Percentiles rank a stretch among this genome's conserved stretches.
Evolutionary conservation across 2,329 filamentous ascomycete species (phyloP).

Genomic region (Microthyrium microscopicum): DNA sequence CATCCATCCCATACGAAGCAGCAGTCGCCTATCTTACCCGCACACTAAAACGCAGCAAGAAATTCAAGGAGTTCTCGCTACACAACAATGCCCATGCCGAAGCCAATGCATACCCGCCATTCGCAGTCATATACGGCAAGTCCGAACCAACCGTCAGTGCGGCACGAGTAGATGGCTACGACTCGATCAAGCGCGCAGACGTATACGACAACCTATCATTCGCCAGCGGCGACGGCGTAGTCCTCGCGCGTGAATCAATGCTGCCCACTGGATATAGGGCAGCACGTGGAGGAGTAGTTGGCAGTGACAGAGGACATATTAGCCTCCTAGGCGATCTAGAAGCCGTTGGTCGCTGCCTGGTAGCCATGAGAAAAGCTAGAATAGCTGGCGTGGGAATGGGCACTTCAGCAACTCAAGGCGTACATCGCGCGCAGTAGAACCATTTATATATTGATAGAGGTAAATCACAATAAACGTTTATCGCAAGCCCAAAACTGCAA

Average conservation of each 20-base stretch:
- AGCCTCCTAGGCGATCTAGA: slow-evolving; percentile 73
- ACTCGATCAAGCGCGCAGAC: slow-evolving; percentile 59
- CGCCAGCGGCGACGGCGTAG: slow-evolving; percentile 75
- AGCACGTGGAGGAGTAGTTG: slow-evolving; percentile 57
- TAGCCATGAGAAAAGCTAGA: slow-evolving; percentile 48
- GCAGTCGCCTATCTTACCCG: slow-evolving; percentile 55
- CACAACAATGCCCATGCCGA: slow-evolving; percentile 42
- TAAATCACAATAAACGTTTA: too few relatives aligned
- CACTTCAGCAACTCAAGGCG: neutral
- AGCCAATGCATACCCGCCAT: slow-evolving; percentile 64
- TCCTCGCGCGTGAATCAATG: slow-evolving; percentile 73
- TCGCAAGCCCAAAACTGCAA: too few relatives aligned
- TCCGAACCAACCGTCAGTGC: slow-evolving; percentile 72
- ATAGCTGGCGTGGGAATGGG: slow-evolving; percentile 54
- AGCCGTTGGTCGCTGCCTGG: slow-evolving; percentile 58
- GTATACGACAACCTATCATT: slow-evolving; percentile 79
- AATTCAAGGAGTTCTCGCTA: slow-evolving; percentile 60
- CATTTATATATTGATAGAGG: too few relatives aligned
- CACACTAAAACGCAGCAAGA: slow-evolving; percentile 52
- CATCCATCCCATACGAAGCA: slow-evolving; percentile 36
- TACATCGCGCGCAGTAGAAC: neutral
- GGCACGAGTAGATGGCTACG: slow-evolving; percentile 54
- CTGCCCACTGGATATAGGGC: slow-evolving; percentile 62
- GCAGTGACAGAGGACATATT: slow-evolving; percentile 73
- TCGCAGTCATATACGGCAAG: slow-evolving; percentile 74